Evolutionary conservation across 352 stramenopile species (phyloP), one percentile per base, ranked within the genome.

Genomic region (Phytophthora megakarya): DNA sequence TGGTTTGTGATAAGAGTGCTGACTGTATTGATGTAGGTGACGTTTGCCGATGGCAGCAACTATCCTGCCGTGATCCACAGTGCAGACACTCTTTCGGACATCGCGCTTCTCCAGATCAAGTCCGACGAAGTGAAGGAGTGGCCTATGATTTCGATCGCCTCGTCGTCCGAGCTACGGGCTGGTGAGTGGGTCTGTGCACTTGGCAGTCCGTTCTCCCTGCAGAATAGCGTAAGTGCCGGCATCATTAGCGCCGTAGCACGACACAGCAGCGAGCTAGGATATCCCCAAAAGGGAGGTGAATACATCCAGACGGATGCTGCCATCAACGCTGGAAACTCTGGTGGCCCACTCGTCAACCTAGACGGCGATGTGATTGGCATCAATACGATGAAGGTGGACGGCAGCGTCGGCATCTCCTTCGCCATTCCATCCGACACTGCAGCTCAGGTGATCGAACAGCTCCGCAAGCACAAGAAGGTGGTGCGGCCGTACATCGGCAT

Each of bases 291-390:
- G 26, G 75, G 84, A 16, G 85, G 76, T 52, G 87, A 97, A 59
- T 98, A 96, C 70, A 97, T 98, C 54, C 93, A 98, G 73, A 98
- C 93, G 19, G 93, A 98, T 75, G 93, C 93, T 9, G 93, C 93
- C 19, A 97, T 98, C 58, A 98, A 98, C 69, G 71, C 83, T 30
- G 93, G 93, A 44, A 98, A 98, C 68, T 97, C 88, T 50, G 93
- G 93, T 18, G 93, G 93, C 0, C 93, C 93, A n/a, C 84, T 98
- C 28, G 86, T 98, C 43, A 97, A 98, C 62, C 58, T 98, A 35
- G 89, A 97, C 57, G 93, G 93, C 22, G 76, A 97, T 37, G 92
- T 98, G 25, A 96, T 98, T 44, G 93, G 93, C 32, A 98, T 98
- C 68, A 98, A 98, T 73, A 96, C 89, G 8, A 96, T 98, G 82